Percentiles rank a stretch among this genome's conserved stretches.
Evolutionary conservation across 108 stramenopile species (phyloP).

Genomic region (Fragilaria crotonensis): DNA sequence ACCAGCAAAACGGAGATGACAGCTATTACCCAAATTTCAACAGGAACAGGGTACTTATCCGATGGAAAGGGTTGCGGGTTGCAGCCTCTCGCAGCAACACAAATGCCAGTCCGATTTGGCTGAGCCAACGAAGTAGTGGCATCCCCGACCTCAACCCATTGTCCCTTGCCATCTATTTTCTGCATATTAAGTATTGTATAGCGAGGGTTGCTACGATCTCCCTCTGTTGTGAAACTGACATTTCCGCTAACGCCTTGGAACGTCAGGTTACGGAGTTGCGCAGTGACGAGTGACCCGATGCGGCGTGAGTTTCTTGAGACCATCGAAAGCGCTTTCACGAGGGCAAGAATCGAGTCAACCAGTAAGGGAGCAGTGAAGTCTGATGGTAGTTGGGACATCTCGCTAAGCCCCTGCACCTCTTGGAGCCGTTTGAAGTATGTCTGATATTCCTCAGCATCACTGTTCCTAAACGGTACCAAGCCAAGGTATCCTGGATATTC

Average conservation of each 20-base stretch:
- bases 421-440: constrained; percentile 3
- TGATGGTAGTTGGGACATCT: too few relatives aligned
- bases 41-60: neutral
- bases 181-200: constrained; percentile 2
- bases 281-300: neutral
- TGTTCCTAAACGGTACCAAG: neutral
- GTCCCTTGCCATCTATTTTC: neutral
- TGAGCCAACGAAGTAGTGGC: neutral
- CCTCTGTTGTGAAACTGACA: constrained; percentile 5
- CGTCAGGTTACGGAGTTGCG: neutral
- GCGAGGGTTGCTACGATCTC: constrained; percentile 8
- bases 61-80: neutral
- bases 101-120: neutral
- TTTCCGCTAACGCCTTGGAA: constrained; percentile 9
- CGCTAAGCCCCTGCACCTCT: neutral
- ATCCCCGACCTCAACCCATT: constrained; percentile 2
- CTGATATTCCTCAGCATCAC: neutral
- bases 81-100: constrained; percentile 1
- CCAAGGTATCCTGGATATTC: constrained; percentile 3
- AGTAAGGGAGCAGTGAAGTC: constrained; percentile 2
- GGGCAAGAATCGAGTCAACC: constrained; percentile 7
- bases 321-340: neutral
- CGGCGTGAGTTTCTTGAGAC: neutral
- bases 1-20: neutral
- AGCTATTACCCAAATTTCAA: neutral